Evolutionary conservation across 139 green algal species (phyloP), one percentile per base, ranked within the genome.

Genomic region (Pycnococcus provasolii): DNA sequence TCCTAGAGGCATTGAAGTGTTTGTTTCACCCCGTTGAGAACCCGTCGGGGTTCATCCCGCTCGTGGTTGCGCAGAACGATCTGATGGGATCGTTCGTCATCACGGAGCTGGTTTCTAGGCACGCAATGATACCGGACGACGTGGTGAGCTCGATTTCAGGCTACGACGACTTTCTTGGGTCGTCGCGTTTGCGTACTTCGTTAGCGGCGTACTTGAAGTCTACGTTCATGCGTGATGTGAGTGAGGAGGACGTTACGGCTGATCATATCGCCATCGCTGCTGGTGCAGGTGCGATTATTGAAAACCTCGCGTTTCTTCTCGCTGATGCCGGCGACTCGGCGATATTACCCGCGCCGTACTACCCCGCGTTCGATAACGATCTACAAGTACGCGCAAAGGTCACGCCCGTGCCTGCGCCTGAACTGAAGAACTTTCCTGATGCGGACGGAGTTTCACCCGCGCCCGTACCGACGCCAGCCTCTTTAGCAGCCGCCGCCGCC

Each of bases 341-440:
- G 15, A 37, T 83, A 1, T 58, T 83, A 44, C 77, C 77, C 15
- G 60, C 75, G 54, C 77, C 77, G 8, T 79, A 73, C 40, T 83
- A 83, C 41, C 70, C 75, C 7, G 74, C 77, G n/a, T 82, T 79
- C 58, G 42, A 57, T 39, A 67, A 74, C 45, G 74, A 80, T 47
- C 60, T 78, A 11, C 3, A 57, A 0, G 60, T 39, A 15, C 58
- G 73, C 7, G 52, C 37, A 8, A 41, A 60, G 5, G 68, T 73
- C 1, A 3, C 8, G 13, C 53, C 60, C 41, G 45, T 71, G 42
- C 58, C 66, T 4, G 66, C 59, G 26, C 26, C 26, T 26, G 26
- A 26, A 26, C 26, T 26, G 26, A 26, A 26, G 26, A 26, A 26
- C 26, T 26, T 26, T 26, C 26, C 26, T 26, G 26, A 26, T 26